Conservation (phyloP, 2,329 filamentous ascomycete species). For the Eurotiales sp. region DNA sequence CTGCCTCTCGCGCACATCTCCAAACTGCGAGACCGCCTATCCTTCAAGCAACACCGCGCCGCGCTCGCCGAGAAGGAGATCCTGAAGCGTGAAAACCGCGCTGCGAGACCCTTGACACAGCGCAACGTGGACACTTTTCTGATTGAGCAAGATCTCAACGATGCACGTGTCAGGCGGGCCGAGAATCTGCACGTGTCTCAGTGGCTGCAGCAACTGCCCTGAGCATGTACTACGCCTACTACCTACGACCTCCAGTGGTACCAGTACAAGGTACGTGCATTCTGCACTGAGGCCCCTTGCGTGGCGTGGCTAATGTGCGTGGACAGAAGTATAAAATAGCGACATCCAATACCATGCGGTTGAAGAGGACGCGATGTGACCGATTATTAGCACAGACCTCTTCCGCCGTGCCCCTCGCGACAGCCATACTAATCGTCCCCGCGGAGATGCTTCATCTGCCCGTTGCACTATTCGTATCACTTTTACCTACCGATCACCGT, state of each 20-base stretch:
- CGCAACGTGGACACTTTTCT: constrained; percentile 35
- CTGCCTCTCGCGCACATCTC: constrained; percentile 28
- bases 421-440: background rate
- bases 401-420: constrained; percentile 4
- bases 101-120: constrained; percentile 33
- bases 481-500: background rate
- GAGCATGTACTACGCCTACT: constrained; percentile 54
- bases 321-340: no score
- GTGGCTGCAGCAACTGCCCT: constrained; percentile 68
- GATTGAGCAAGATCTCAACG: constrained; percentile 29
- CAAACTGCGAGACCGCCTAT: constrained; percentile 33
- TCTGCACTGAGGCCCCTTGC: background rate
- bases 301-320: no score
- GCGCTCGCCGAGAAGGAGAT: constrained; percentile 32
- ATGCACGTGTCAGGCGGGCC: constrained; percentile 58
- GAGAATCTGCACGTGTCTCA: constrained; percentile 67
- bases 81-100: constrained; percentile 33
- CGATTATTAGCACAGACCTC: background rate
- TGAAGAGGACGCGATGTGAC: no score
- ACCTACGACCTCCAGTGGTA: background rate
- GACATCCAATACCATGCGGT: no score
- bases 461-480: no score
- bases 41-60: constrained; percentile 28
- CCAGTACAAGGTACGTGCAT: background rate
- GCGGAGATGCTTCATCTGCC: no score